These are phyloP conservation scores for Pseudogymnoascus sp. DNA, from an alignment of 2,329 filamentous ascomycete genomes.

Conservation along the genomic window DNA sequence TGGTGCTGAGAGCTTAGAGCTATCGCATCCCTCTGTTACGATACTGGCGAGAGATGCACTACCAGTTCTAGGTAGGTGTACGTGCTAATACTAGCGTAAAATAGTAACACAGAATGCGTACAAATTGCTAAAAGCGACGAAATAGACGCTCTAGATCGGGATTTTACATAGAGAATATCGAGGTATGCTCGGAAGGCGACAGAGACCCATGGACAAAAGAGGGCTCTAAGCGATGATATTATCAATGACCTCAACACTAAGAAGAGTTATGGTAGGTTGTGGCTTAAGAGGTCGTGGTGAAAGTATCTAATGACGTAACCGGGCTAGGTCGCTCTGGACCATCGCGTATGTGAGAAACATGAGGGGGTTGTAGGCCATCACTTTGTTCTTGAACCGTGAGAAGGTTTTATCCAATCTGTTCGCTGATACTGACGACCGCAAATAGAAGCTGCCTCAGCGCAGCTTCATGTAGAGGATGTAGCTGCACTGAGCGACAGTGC, in stretches of 20 bases:
- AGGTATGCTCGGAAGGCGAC: background rate
- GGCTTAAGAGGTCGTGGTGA: background rate
- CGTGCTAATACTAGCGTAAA: background rate
- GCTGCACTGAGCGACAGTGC: background rate
- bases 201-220: background rate
- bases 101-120: background rate
- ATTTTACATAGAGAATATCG: background rate
- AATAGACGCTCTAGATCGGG: background rate
- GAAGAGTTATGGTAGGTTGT: no score
- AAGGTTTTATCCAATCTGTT: background rate
- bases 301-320: background rate
- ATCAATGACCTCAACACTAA: background rate
- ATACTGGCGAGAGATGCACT: background rate
- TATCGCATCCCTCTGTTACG: background rate
- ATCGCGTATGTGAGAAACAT: background rate
- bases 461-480: background rate
- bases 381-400: background rate
- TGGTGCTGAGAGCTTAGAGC: background rate
- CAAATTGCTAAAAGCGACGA: background rate
- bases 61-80: background rate
- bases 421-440: background rate
- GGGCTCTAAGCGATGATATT: background rate
- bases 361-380: background rate
- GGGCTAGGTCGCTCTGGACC: background rate
- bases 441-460: background rate